Percentiles rank a stretch among this genome's conserved stretches.
Conservation (phyloP, 2,329 filamentous ascomycete genomes). For the Capronia epimyces region DNA sequence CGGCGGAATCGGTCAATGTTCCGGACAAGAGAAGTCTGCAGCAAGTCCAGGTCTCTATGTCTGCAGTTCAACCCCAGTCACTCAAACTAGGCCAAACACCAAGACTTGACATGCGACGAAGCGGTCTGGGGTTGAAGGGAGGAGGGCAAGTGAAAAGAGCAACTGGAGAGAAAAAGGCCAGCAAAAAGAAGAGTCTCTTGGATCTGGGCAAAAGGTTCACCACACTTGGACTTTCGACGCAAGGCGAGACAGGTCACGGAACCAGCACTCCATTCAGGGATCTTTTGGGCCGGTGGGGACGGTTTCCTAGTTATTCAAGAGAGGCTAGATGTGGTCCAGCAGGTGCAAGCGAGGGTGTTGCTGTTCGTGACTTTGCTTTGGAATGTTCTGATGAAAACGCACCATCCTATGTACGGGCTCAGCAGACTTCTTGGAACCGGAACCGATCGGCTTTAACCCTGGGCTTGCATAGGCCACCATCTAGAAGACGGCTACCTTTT, state of each 20-base stretch:
- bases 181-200: constrained; percentile 17
- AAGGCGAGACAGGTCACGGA: constrained; percentile 2
- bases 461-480: constrained; percentile 8
- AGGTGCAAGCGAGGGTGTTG: constrained; percentile 20
- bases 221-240: neutral
- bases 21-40: neutral
- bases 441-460: constrained; percentile 1
- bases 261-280: constrained; percentile 18
- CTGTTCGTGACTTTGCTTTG: constrained; percentile 23
- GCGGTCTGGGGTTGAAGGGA: neutral
- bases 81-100: neutral
- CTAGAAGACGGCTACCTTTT: constrained; percentile 16
- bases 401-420: neutral
- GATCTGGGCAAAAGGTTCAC: constrained; percentile 16
- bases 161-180: constrained; percentile 2
- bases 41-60: neutral
- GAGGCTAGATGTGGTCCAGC: constrained; percentile 24
- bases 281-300: constrained; percentile 25
- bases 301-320: constrained; percentile 27
- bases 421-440: neutral
- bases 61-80: neutral
- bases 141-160: neutral
- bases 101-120: neutral
- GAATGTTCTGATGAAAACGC: constrained; percentile 3
- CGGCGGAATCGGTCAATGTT: neutral